phyloP scores from a whole-genome alignment of 2,329 filamentous ascomycete species.

The Paraconiothyrium brasiliense region DNA sequence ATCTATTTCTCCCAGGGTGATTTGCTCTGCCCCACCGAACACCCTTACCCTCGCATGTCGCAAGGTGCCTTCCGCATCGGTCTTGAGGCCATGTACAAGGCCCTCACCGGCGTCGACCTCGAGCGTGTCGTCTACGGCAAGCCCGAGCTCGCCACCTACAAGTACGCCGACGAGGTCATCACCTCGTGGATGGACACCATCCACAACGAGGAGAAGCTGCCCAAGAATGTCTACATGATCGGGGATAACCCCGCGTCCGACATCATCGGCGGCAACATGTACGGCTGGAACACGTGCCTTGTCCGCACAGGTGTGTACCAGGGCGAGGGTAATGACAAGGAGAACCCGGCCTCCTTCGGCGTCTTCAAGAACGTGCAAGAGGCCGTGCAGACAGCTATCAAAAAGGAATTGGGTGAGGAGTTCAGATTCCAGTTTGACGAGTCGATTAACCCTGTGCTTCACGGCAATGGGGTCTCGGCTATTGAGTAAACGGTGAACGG shows the following conservation, averaged over 20 bases:
- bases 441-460: constrained; percentile 73
- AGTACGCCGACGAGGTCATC: constrained; percentile 79
- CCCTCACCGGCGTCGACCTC: constrained; percentile 73
- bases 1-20: constrained; percentile 78
- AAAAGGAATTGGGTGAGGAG: constrained; percentile 75
- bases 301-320: constrained; percentile 82
- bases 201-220: constrained; percentile 75
- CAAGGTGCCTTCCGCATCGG: constrained; percentile 80
- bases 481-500: constrained; percentile 59
- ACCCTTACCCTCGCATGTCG: constrained; percentile 74
- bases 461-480: constrained; percentile 63
- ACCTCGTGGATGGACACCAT: constrained; percentile 78
- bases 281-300: constrained; percentile 82
- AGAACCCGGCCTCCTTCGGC: constrained; percentile 80
- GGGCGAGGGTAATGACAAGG: constrained; percentile 77
- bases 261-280: constrained; percentile 81
- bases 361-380: constrained; percentile 79
- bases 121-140: constrained; percentile 82
- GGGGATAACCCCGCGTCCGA: constrained; percentile 79
- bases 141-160: constrained; percentile 79
- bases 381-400: constrained; percentile 72
- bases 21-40: constrained; percentile 66
- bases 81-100: constrained; percentile 77
- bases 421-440: constrained; percentile 79
- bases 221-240: constrained; percentile 78